Conservation (phyloP, 2,329 filamentous ascomycete genomes). For the Exutisphaerella laricina region DNA sequence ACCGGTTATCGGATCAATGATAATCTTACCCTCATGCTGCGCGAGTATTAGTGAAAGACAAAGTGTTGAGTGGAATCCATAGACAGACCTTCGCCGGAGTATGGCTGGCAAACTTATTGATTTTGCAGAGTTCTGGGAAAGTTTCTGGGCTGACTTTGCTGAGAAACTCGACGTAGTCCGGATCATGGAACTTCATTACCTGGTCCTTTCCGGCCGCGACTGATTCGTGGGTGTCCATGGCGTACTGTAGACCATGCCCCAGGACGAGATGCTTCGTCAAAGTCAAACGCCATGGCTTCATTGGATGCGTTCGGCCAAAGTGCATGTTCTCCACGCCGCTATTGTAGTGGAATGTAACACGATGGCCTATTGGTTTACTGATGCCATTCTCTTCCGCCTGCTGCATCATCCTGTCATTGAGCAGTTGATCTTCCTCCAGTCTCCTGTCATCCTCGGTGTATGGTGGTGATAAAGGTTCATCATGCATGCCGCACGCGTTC, state of each 20-base stretch:
- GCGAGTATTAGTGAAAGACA: no score
- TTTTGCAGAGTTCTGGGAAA: constrained; percentile 50
- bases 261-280: constrained; percentile 92
- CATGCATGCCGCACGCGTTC: constrained; percentile 14
- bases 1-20: no score
- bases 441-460: constrained; percentile 47
- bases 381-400: constrained; percentile 60
- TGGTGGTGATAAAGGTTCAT: constrained; percentile 32
- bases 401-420: constrained; percentile 49
- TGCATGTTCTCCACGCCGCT: constrained; percentile 93
- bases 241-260: constrained; percentile 90
- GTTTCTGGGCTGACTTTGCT: constrained; percentile 31
- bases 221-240: constrained; percentile 90
- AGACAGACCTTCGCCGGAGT: constrained; percentile 39
- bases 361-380: constrained; percentile 75
- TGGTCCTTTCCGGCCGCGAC: constrained; percentile 82
- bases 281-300: constrained; percentile 98
- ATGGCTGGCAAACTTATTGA: constrained; percentile 38
- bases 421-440: constrained; percentile 32
- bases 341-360: constrained; percentile 92
- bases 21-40: no score
- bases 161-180: constrained; percentile 89
- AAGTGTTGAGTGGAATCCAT: no score
- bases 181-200: constrained; percentile 77
- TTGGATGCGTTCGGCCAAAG: constrained; percentile 93